Conservation (phyloP, 148 eudicot species). For the Rhododendron molle region DNA sequence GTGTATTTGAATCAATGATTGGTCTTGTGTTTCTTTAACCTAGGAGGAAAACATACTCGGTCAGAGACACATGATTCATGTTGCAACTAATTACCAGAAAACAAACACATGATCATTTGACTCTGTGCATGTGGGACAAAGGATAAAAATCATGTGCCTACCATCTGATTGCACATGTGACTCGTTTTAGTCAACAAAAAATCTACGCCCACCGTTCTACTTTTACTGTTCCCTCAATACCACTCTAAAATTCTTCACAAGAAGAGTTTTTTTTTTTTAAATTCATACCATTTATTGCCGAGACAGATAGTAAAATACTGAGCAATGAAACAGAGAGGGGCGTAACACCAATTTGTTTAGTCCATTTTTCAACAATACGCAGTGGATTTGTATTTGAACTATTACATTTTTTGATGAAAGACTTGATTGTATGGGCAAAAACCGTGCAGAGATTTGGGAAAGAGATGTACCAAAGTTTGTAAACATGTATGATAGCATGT, state of each 20-base stretch:
- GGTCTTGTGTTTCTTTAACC: background rate
- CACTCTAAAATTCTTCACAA: too few relatives aligned
- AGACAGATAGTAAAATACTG: too few relatives aligned
- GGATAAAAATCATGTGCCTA: background rate
- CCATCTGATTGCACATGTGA: background rate
- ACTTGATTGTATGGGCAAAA: background rate
- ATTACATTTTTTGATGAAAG: background rate
- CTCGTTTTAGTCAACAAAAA: background rate
- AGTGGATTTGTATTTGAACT: background rate
- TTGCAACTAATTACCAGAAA: background rate
- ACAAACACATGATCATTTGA: background rate
- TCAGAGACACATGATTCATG: conserved; percentile 2
- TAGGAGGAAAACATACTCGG: background rate
- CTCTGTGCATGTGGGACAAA: conserved; percentile 1
- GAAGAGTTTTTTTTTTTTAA: too few relatives aligned
- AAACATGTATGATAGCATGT: background rate
- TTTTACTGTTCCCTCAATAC: too few relatives aligned
- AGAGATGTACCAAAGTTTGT: background rate
- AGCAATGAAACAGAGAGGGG: too few relatives aligned
- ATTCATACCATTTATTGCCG: too few relatives aligned
- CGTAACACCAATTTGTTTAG: background rate
- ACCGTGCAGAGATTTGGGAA: background rate
- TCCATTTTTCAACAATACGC: background rate
- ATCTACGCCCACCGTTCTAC: too few relatives aligned
- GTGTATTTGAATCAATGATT: background rate